phyloP scores from a whole-genome alignment of 2,329 filamentous ascomycete species.

The Cryphonectria naterciae region DNA sequence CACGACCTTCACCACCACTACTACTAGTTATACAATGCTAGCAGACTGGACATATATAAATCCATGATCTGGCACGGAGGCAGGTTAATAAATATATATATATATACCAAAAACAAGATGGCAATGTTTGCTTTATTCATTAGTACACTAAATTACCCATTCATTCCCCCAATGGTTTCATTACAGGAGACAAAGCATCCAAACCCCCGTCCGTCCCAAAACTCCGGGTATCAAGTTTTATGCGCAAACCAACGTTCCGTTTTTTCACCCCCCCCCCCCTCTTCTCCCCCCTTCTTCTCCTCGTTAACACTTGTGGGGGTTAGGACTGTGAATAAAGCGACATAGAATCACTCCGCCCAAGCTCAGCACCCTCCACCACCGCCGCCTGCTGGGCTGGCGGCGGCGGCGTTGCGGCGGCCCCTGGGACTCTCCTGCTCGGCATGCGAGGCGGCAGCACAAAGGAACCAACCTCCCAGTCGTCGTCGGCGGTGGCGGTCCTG shows the following conservation, averaged over 20 bases:
- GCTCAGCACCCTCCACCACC: not conserved
- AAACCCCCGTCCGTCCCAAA: not conserved
- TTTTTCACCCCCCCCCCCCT: too few species aligned
- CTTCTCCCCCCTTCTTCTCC: not conserved
- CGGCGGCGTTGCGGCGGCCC: too few species aligned
- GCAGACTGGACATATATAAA: not conserved
- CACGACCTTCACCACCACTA: not conserved
- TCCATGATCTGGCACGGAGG: not conserved
- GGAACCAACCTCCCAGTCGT: slow-evolving; percentile 25
- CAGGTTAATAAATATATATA: not conserved
- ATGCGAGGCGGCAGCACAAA: slow-evolving; percentile 26
- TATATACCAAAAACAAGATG: not conserved
- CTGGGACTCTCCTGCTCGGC: slow-evolving; percentile 23
- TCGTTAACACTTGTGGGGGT: too few species aligned
- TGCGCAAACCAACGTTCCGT: not conserved
- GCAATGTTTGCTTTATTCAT: not conserved
- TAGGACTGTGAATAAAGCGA: slow-evolving; percentile 28
- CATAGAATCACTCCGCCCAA: slow-evolving; percentile 17
- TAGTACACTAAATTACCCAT: not conserved
- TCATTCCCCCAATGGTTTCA: not conserved
- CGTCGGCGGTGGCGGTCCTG: slow-evolving; percentile 4
- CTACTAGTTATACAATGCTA: slow-evolving; percentile 3
- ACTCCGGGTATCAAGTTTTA: slow-evolving; percentile 25
- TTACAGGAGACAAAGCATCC: not conserved
- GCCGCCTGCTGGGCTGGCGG: not conserved